Evolutionary conservation across 371 early-diverging fungal species (phyloP).

Genomic region (Coemansia sp.): DNA sequence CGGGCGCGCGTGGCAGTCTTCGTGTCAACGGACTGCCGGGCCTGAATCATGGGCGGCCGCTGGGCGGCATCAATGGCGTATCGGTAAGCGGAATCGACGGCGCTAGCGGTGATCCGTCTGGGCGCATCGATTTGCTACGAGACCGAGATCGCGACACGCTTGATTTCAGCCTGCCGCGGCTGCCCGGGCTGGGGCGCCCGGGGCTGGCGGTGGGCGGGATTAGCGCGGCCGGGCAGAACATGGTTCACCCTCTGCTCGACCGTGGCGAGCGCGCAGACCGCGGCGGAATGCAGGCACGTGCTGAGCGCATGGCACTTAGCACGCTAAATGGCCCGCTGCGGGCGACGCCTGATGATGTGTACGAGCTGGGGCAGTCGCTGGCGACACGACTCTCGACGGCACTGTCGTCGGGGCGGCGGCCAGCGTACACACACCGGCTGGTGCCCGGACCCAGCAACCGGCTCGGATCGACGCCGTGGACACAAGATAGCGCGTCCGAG

Average conservation of each 20-base stretch:
- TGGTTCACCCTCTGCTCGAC: slow-evolving; percentile 43
- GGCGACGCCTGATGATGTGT: slow-evolving; percentile 39
- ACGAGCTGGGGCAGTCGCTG: slow-evolving; percentile 34
- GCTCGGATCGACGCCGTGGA: slow-evolving; percentile 22
- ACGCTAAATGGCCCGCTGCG: slow-evolving; percentile 27
- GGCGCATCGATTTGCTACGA: not conserved
- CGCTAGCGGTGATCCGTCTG: too few species aligned
- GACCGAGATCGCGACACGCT: slow-evolving; percentile 1
- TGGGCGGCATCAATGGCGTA: slow-evolving; percentile 22
- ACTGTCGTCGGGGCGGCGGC: slow-evolving; percentile 38
- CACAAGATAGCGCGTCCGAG: slow-evolving; percentile 2
- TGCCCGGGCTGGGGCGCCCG: slow-evolving; percentile 21
- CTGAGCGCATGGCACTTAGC: slow-evolving; percentile 41
- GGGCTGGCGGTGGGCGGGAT: slow-evolving; percentile 22
- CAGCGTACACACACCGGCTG: slow-evolving; percentile 24
- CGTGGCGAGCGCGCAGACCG: slow-evolving; percentile 21
- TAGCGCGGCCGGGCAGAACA: slow-evolving; percentile 18
- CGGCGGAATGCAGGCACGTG: slow-evolving; percentile 38
- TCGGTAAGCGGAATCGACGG: not conserved
- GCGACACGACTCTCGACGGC: slow-evolving; percentile 33
- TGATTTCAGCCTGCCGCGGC: slow-evolving; percentile 24
- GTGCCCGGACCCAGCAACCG: slow-evolving; percentile 33
- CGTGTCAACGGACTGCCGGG: slow-evolving; percentile 7
- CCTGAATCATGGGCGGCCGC: slow-evolving; percentile 16
- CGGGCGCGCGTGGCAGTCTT: not conserved